Percentiles rank a stretch among this genome's conserved stretches.
These are phyloP conservation scores for Auricularia cornea DNA, from an alignment of 768 basidiomycete species.

Conservation along the genomic window DNA sequence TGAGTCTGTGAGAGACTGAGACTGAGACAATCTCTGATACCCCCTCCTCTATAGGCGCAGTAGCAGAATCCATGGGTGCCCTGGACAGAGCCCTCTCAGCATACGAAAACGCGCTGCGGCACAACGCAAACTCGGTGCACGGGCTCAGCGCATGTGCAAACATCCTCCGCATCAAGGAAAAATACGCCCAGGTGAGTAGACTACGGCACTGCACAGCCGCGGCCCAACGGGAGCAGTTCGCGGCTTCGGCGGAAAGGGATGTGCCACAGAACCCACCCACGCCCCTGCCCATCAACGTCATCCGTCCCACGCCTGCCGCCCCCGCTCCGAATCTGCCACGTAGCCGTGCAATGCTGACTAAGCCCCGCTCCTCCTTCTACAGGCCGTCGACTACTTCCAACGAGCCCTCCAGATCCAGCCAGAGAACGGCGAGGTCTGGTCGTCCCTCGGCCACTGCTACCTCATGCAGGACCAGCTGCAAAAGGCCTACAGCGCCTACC, in stretches of 20 bases:
- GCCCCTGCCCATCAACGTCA: background rate
- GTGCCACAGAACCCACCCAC: too few species aligned
- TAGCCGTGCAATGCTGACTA: too few species aligned
- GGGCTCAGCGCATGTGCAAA: conserved; percentile 92
- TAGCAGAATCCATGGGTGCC: conserved; percentile 94
- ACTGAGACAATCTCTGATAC: background rate
- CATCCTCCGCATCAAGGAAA: conserved; percentile 95
- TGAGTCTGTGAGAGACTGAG: conserved; percentile 24
- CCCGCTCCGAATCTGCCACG: too few species aligned
- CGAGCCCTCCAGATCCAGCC: conserved; percentile 83
- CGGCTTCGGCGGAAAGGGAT: background rate
- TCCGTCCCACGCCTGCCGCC: background rate
- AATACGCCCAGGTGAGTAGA: conserved; percentile 80
- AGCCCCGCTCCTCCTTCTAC: conserved; percentile 3
- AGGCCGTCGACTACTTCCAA: conserved; percentile 97
- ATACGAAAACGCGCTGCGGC: conserved; percentile 92
- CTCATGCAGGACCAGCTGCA: conserved; percentile 99
- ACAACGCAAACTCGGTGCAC: conserved; percentile 85
- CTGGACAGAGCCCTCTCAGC: conserved; percentile 85
- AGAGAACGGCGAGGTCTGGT: conserved; percentile 99
- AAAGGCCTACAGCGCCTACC: conserved; percentile 97
- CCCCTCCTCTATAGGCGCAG: conserved; percentile 66
- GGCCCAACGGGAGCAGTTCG: background rate
- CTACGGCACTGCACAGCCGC: background rate
- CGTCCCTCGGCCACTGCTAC: conserved; percentile 93